Evolutionary conservation across 306 rosid genomes (phyloP), one percentile per base, ranked within the genome.

Genomic region (Citrullus mucosospermus): DNA sequence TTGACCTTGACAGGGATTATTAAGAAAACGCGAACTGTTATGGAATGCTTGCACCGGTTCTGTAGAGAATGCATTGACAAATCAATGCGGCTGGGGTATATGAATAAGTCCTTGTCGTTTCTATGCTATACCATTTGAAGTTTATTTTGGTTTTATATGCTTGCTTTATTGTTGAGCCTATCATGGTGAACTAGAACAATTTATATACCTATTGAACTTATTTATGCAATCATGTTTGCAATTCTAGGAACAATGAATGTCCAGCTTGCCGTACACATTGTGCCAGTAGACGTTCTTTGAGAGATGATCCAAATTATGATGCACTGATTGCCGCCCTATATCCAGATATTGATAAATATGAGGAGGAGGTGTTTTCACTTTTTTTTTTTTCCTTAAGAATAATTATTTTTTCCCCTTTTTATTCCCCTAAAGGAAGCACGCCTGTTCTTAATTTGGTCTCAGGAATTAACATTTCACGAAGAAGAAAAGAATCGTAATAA

Each of bases 231-330:
- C 60, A n/a, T 80, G 78, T 76, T 48, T 77, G 59, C 78, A 32
- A 60, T 82, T 81, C 80, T 87, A 93, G 98, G 84, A 93, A 93
- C 84, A 93, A 93, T 80, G 98, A 93, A 83, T 93, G 98, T 63
- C 98, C 98, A 76, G 97, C 96, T 73, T 93, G 98, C 87, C 97
- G 98, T 81, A 92, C 97, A 76, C 98, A 93, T 74, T 93, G 98
- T 81, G 97, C 98, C 82, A 93, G 98, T 80, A 93, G 98, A 67
- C 98, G 98, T 81, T 93, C 98, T 57, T 85, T 93, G 82, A 89
- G 98, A 83, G 98, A 93, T 89, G 98, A 93, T 89, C 98, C 98
- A n/a, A 93, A 92, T 73, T 93, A 90, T 63, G 98, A 93, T 86
- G 87, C 92, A 62, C 82, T 93, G 65, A 93, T 93, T 83, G 86